Conservation (phyloP, 768 basidiomycete genomes). For the Suillus sp. region DNA sequence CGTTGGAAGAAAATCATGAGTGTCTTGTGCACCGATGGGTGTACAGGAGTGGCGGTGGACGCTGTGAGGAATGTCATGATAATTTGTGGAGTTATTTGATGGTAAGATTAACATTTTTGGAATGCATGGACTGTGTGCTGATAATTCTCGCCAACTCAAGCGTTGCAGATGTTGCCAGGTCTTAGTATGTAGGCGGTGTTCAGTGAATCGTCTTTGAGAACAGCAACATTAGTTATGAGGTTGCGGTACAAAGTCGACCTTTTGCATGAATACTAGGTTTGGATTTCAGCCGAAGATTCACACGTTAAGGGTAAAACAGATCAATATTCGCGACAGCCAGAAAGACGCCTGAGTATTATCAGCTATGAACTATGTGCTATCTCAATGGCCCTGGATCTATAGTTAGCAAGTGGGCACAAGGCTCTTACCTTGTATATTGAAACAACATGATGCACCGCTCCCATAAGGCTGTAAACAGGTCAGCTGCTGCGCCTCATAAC, state of each 20-base stretch:
- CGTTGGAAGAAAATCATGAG: slow-evolving; percentile 52
- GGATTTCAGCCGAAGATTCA: no score
- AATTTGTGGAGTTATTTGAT: slow-evolving; percentile 45
- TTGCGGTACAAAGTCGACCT: not conserved
- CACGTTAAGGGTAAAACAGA: not conserved
- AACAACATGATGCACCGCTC: not conserved
- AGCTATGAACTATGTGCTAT: not conserved
- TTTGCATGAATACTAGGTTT: not conserved
- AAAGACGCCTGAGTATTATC: not conserved
- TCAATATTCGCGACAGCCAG: not conserved
- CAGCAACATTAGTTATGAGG: not conserved
- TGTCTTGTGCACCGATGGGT: slow-evolving; percentile 52
- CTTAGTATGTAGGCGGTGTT: slow-evolving; percentile 30
- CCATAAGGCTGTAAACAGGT: no score
- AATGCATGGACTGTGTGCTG: not conserved
- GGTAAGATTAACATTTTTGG: slow-evolving; percentile 37
- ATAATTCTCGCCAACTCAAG: slow-evolving; percentile 14
- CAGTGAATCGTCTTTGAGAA: slow-evolving; percentile 25
- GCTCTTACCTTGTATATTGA: slow-evolving; percentile 2
- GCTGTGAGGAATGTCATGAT: slow-evolving; percentile 48
- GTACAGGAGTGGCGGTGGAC: slow-evolving; percentile 43
- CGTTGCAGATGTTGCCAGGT: slow-evolving; percentile 28
- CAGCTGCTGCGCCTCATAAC: no score
- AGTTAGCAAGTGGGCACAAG: slow-evolving; percentile 2
- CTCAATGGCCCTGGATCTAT: not conserved